Evolutionary conservation across 192 early-diverging fungal genomes (phyloP), one percentile per base, ranked within the genome.

Genomic region (Coemansia sp.): DNA sequence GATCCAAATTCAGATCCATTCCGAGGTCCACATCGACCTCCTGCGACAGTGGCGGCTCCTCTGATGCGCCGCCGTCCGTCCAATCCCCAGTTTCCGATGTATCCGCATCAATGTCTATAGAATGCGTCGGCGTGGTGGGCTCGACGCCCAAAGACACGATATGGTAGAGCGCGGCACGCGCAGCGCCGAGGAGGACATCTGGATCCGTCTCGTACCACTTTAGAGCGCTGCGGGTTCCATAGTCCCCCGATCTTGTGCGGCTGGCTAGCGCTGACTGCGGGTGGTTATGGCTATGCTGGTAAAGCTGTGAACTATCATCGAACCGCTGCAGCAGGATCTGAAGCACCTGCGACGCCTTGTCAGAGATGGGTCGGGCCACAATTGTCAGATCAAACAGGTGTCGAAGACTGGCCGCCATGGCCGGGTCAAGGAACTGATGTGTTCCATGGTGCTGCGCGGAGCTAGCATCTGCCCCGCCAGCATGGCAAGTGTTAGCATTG

Each of bases 201-300:
- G 68, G 7, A 52, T 82, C 75, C 7, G 75, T 64, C 60, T 82
- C 75, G 45, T 74, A 82, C 79, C 79, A 82, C 44, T 15, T 65
- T 1, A 61, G 9, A 3, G 47, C 40, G 3, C 16, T 16, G 12
- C 18, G 39, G 9, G 16, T 26, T 18, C 12, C 63, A 7, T 21
- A 4, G 26, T 42, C 18, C 26, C 42, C 61, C 61, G 39, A 15
- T 19, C 10, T 42, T 42, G 39, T 45, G 26, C 38, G 16, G 37
- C 58, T 61, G 13, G 39, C 38, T 12, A 40, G 6, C 39, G 45
- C 18, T 37, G 61, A 42, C 44, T 26, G 52, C 52, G 26, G 58
- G 38, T 21, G 21, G 26, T 9, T 26, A 19, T 8, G 62, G 38
- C 8, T 7, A 21, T 5, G 67, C 6, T 12, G 67, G 4, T 32